These are phyloP conservation scores for Osmozyma mogii DNA, from an alignment of 805 yeast genomes.

Conservation along the genomic window DNA sequence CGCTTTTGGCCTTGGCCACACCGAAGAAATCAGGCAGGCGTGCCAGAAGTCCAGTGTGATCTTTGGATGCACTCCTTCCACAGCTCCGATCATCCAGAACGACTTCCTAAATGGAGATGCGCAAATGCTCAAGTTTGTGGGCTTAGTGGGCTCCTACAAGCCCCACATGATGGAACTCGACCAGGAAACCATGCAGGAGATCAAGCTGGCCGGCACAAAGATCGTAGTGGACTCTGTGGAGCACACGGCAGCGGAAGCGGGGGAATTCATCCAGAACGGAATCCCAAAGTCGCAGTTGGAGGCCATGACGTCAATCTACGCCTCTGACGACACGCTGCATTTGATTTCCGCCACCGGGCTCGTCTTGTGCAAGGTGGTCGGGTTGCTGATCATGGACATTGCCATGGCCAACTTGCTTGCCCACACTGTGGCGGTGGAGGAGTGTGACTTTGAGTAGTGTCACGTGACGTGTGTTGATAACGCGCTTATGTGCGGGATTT, in stretches of 20 bases:
- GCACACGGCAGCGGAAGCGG: conserved; percentile 54
- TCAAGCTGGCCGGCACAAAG: conserved; percentile 27
- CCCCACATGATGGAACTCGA: conserved; percentile 63
- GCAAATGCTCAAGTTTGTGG: conserved; percentile 31
- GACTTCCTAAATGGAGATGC: conserved; percentile 23
- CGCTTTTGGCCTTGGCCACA: conserved; percentile 9
- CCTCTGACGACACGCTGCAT: background rate
- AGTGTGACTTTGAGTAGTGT: no score
- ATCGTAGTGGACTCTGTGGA: conserved; percentile 54
- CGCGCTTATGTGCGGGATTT: no score
- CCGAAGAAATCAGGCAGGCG: conserved; percentile 11
- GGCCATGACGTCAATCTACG: conserved; percentile 37
- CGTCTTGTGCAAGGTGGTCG: conserved; percentile 49
- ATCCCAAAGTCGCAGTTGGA: conserved; percentile 33
- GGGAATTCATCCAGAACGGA: conserved; percentile 47
- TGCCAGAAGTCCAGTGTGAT: conserved; percentile 38
- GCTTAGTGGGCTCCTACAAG: conserved; percentile 60
- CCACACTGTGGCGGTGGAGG: no score
- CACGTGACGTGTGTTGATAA: no score
- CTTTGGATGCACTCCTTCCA: conserved; percentile 56
- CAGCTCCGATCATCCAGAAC: conserved; percentile 36
- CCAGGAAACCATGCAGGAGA: conserved; percentile 25
- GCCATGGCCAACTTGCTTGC: conserved; percentile 46
- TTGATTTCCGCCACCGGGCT: conserved; percentile 15
- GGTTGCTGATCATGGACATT: conserved; percentile 59